phyloP scores from a whole-genome alignment of 208 protist genomes.

The Trichomonas gallinae region DNA sequence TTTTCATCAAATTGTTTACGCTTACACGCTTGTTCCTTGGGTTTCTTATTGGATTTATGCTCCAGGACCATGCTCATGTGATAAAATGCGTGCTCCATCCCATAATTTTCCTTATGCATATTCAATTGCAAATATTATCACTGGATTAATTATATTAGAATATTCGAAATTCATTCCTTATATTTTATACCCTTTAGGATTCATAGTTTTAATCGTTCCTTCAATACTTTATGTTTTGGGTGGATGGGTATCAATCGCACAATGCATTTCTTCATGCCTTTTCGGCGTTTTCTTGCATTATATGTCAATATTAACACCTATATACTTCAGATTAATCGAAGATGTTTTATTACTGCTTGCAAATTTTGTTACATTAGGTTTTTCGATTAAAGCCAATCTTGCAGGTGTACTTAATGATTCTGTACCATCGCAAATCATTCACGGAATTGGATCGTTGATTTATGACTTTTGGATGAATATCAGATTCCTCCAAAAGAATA shows the following conservation, averaged over 20 bases:
- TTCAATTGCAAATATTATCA: background rate
- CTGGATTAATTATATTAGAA: background rate
- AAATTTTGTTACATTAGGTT: background rate
- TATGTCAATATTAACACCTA: background rate
- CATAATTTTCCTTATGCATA: background rate
- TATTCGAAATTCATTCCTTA: background rate
- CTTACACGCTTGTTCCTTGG: background rate
- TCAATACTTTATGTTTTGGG: background rate
- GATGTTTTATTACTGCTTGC: background rate
- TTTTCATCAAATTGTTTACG: background rate
- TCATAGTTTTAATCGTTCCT: background rate
- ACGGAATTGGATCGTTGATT: background rate
- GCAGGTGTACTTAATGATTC: too few species aligned
- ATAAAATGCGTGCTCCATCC: background rate
- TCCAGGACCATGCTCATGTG: background rate
- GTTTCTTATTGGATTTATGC: background rate
- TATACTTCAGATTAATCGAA: background rate
- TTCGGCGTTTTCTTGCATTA: background rate
- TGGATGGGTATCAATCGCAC: background rate
- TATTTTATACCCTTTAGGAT: background rate
- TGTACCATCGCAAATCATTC: background rate
- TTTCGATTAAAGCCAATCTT: background rate
- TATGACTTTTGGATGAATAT: background rate
- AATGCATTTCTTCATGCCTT: background rate
- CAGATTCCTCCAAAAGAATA: background rate